These are phyloP conservation scores for Anthracocystis setariae DNA, from an alignment of 1,284 basidiomycete genomes.

Conservation along the genomic window DNA sequence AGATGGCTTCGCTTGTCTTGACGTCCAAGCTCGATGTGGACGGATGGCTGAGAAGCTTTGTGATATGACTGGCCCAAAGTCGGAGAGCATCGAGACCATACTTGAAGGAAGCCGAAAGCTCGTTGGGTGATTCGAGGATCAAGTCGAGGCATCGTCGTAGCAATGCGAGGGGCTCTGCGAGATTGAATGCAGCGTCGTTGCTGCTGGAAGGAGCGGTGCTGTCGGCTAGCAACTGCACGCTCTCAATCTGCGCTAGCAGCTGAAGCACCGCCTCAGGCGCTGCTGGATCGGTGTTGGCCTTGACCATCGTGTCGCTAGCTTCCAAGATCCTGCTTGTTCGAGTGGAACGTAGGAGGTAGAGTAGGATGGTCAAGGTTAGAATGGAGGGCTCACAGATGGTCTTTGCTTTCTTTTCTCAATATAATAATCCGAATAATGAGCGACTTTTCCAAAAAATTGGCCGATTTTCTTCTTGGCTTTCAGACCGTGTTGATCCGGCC, in stretches of 20 bases:
- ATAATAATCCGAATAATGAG: not conserved
- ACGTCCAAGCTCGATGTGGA: constrained; percentile 5
- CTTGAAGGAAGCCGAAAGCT: constrained; percentile 45
- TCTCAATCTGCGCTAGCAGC: constrained; percentile 36
- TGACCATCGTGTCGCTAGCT: constrained; percentile 25
- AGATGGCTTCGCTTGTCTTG: constrained; percentile 14
- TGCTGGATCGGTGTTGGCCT: constrained; percentile 44
- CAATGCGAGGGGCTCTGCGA: constrained; percentile 26
- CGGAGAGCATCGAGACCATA: constrained; percentile 45
- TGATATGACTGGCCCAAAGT: constrained; percentile 32
- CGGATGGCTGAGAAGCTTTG: constrained; percentile 8
- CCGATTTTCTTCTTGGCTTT: not conserved
- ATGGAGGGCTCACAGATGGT: not conserved
- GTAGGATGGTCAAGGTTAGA: constrained; percentile 1
- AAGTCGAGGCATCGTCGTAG: constrained; percentile 39
- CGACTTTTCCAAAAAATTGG: not conserved
- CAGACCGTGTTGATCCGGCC: not conserved
- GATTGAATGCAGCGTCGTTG: constrained; percentile 7
- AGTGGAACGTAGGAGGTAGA: not conserved
- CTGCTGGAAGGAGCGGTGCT: constrained; percentile 19
- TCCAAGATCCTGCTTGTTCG: not conserved
- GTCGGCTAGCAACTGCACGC: constrained; percentile 9
- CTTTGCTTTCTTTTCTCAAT: not conserved
- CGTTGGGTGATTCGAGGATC: constrained; percentile 21
- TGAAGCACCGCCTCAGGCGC: constrained; percentile 35